Base-by-base conservation (phyloP, 1,284 basidiomycete genomes). In the Kwoniella shivajii region DNA sequence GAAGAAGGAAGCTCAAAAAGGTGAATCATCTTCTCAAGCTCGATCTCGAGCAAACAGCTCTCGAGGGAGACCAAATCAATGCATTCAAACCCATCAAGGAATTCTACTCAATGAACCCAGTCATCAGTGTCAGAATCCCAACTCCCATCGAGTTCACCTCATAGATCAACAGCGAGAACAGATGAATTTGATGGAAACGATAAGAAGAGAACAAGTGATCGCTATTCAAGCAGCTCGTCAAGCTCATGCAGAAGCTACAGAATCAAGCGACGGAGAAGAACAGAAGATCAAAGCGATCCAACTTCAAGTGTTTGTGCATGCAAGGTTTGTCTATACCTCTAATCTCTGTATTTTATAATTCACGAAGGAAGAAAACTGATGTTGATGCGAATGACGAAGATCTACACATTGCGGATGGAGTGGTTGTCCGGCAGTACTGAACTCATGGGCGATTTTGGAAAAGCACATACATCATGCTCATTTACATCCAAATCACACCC, bases 231-330 rank as follows among this genome's bases (percentile, higher is more conserved):
- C 47, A 38, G 68, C 63, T 7, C 27, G 63, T 20, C 24, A 57
- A 29, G 54, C 47, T 29, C 50, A 59, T 48, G 44, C 27, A 44
- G 5, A 47, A 29, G 33, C 33, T 55, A 16, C n/a, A 56, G 24
- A 10, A 22, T 9, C n/a, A 13, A 29, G 51, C 39, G 13, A 43
- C 47, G 42, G 52, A 57, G 47, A 57, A 14, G 47, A 57, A 18
- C 46, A 55, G 16, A 66, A 63, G 52, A 52, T 54, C 30, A 49
- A 57, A 14, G 47, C 62, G n/a, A 67, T 72, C 6, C 68, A 70
- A 43, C 33, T 69, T 7, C 70, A 72, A 50, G 70, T 70, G 1
- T 70, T 66, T 48, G 67, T 70, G 0, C 70, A 70, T 60, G 70
- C 70, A 18, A 55, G 66, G 70, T 70, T 26, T 61, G 62, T 42